Base-by-base conservation (phyloP, 2,329 filamentous ascomycete genomes). In the Aspergillus carbonarius region DNA sequence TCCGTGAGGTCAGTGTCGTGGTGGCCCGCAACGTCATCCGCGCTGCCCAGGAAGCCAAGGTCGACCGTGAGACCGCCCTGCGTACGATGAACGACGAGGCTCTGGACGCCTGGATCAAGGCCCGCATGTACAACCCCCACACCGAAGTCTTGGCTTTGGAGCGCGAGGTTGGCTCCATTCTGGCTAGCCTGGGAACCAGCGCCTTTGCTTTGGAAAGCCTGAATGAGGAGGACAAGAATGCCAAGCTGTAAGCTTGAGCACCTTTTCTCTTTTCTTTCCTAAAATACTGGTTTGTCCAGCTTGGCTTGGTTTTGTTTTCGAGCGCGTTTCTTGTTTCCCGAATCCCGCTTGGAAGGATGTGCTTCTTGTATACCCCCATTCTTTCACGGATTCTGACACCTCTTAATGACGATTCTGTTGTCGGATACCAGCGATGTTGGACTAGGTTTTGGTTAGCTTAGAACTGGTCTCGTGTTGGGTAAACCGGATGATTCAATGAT, bases 11-110 rank as follows among this genome's bases (percentile, higher is more conserved):
- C 60, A 93, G 88, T 72, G 83, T 96, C 59, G 76, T 90, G 49
- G 93, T 98, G 30, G 91, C 93, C 32, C 87, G 92, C 51, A 92
- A 93, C 77, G 93, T 97, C 66, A 97, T 98, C 83, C 93, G 95
- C 74, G 88, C 91, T 20, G 93, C 93, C 5, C 90, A 96, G 69
- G 82, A 88, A 63, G 91, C 91, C 68, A 89, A 90, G 61, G 90
- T 96, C 52, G 79, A 81, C 65, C 76, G 79, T 35, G 74, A 81
- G 64, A 75, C 76, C 15, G 64, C 68, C 27, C 75, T 81, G 18
- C 77, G 78, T 53, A 69, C 68, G 12, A 74, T 81, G 71, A 71
- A 63, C 44, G 78, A 81, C 60, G 64, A 69, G 9, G 69, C 77
- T 32, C 67, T 82, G 39, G 79, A 81, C 60, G 69, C 70, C 42